Evolutionary conservation across 495 filamentous ascomycete species (phyloP).

Genomic region (Neurospora terricola): DNA sequence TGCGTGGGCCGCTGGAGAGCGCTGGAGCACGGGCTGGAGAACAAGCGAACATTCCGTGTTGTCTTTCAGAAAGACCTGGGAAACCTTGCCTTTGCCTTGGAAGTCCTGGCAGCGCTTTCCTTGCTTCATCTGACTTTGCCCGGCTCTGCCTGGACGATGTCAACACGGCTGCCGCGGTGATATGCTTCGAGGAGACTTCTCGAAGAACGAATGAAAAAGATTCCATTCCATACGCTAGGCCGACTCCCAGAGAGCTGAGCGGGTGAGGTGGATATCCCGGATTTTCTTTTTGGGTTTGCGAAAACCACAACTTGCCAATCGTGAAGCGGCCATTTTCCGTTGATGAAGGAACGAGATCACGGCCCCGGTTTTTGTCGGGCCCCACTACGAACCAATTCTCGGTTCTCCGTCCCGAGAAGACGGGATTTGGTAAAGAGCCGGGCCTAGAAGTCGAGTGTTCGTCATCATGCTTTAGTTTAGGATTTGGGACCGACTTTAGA

Average conservation of each 20-base stretch:
- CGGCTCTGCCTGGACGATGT: background rate
- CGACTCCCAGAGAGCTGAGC: too few species aligned
- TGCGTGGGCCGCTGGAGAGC: background rate
- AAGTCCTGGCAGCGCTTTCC: background rate
- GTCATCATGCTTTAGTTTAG: background rate
- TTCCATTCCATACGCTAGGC: too few species aligned
- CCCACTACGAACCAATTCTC: background rate
- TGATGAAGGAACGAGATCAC: too few species aligned
- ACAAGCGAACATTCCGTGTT: background rate
- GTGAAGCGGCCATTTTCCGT: background rate
- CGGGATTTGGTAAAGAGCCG: background rate
- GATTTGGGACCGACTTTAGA: background rate
- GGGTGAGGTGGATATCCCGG: too few species aligned
- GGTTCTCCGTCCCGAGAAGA: background rate
- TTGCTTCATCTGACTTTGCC: background rate
- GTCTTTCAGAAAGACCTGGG: background rate
- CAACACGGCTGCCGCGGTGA: background rate
- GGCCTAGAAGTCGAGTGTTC: background rate
- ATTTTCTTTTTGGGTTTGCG: background rate
- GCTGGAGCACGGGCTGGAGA: background rate
- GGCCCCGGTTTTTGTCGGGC: background rate
- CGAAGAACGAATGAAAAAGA: background rate
- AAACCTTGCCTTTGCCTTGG: background rate
- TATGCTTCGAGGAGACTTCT: background rate
- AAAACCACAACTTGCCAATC: background rate